phyloP scores from a whole-genome alignment of 768 basidiomycete species.

The Auricularia auricula-judae region DNA sequence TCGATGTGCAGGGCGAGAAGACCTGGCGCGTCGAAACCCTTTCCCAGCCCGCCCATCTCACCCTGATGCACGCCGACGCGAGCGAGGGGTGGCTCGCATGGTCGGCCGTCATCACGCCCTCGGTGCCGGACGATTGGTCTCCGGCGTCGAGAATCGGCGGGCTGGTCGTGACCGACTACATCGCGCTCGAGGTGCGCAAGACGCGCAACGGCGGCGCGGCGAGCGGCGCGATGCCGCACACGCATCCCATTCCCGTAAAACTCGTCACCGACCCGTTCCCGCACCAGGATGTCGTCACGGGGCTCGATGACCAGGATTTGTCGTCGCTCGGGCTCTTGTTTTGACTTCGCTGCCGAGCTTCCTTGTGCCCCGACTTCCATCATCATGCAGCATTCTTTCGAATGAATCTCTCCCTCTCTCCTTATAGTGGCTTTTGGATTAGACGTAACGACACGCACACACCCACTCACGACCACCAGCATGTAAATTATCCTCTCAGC shows the following conservation, averaged over 20 bases:
- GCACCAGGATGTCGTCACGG: not conserved
- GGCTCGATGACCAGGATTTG: not conserved
- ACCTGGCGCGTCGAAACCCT: not conserved
- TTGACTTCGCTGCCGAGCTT: not conserved
- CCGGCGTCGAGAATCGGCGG: not conserved
- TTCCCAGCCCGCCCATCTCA: not conserved
- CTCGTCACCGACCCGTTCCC: conserved; percentile 11
- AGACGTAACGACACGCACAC: no score
- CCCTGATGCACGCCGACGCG: not conserved
- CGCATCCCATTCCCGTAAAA: not conserved
- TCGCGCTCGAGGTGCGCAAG: not conserved
- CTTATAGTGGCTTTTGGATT: not conserved
- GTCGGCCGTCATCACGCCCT: not conserved
- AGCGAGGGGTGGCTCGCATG: not conserved
- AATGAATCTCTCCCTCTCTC: not conserved
- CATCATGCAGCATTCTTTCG: not conserved
- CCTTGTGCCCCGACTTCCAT: not conserved
- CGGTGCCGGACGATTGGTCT: not conserved
- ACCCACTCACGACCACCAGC: no score
- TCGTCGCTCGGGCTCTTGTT: not conserved
- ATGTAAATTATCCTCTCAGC: no score
- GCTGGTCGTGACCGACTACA: not conserved
- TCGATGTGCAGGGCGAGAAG: not conserved
- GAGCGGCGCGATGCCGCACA: not conserved
- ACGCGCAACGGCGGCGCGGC: not conserved